Base-by-base conservation (phyloP, 805 yeast genomes). In the Yamadazyma paraphyllophila region DNA sequence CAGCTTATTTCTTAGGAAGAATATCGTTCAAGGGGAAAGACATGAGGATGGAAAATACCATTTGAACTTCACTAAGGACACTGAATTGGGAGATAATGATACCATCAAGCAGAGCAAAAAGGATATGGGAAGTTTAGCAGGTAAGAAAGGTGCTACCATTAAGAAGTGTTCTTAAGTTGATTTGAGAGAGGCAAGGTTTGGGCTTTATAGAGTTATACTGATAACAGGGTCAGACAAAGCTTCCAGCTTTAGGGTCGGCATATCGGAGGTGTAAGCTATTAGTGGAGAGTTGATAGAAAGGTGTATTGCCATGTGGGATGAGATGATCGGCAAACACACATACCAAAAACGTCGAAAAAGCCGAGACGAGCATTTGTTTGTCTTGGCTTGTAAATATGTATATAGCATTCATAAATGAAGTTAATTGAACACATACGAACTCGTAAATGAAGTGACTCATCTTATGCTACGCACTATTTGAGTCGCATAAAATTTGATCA, bases 51-150 rank as follows among this genome's bases (percentile, higher is more conserved):
- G 71, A 2, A 75, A 68, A 40, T 80, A 73, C 58, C 63, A 67
- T 41, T 72, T 92, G 56, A 84, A 84, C 53, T 82, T 92, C 54
- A 97, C 89, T 60, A 66, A 79, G 40, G 80, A 85, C 39, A 87
- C 95, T 0, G 98, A 92, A 65, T 70, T 92, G 43, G 98, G 97
- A 14, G 96, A 90, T 60, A 92, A 92, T 62, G 96, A 90, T 30
- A 75, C 81, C 38, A 76, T 88, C 54, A 86, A 84, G 61, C 77
- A 69, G 50, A 66, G 73, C 36, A 73, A 70, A 47, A 61, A 60
- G 47, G 52, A 51, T 11, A 62, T 78, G 62, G 75, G 77, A 16
- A 68, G 77, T 20, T 69, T 73, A 56, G 76, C 80, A 20, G 80
- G 78, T 24, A 61, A 83, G 46, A 81, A 86, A 74, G 52, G 50